Base-by-base conservation (phyloP, 192 early-diverging fungal species). In the Haplosporangium gracile region DNA sequence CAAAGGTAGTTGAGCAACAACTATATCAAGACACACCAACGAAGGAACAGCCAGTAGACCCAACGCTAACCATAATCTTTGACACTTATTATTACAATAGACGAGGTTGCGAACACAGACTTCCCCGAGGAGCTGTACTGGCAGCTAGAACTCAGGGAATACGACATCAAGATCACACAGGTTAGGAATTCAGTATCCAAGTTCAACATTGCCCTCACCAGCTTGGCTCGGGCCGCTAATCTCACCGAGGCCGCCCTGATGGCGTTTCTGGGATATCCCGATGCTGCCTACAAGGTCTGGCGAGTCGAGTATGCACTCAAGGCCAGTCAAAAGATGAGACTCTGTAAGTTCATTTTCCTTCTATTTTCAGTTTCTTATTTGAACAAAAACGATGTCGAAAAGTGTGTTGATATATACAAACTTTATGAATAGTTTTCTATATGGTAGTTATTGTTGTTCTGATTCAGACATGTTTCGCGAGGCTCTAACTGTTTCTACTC, bases 281-380 rank as follows among this genome's bases (percentile, higher is more conserved):
- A 85, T 45, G 83, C 83, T 2, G 83, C 83, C 47, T 85, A 85
- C 36, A 85, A 85, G 55, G 73, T 85, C 20, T 85, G 83, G 83
- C 75, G 68, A 39, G 83, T 80, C 42, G 83, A 85, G 26, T 85
- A 85, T 47, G 83, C 78, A 7, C 78, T 85, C 36, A 85, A 80
- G 49, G 83, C 74, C 13, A 80, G 75, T 68, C 83, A 80, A 60
- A 79, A 79, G 43, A 85, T 85, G 83, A 79, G 78, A 69, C 72
- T 85, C 6, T 85, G 83, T 79, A 79, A 40, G 83, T 85, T 32
- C n/a, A 6, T 1, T 29, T 40, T 20, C 11, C 7, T 32, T 42
- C 13, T 51, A 20, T 51, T 70, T 22, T 24, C 32, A 40, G 69
- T 20, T 32, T 42, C 15, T 11, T 32, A 18, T 38, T 40, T 39